Evolutionary conservation across 805 yeast species (phyloP).

Genomic region (Myxozyma vanderwaltii): DNA sequence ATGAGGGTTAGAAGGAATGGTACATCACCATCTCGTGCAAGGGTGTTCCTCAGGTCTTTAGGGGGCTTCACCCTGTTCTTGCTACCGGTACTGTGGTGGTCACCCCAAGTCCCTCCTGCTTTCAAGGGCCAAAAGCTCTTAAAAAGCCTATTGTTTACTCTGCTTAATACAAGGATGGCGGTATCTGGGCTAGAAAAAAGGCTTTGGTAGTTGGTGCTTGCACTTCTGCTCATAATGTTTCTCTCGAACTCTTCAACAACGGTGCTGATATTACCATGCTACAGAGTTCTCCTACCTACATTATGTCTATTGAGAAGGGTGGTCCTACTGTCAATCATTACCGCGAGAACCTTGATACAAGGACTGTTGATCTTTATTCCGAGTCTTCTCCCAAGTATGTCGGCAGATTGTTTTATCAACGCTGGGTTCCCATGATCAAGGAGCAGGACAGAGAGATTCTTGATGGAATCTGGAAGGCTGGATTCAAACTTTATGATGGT

Average conservation of each 20-base stretch:
- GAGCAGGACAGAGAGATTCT: slow-evolving; percentile 42
- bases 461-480: slow-evolving; percentile 43
- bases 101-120: slow-evolving; percentile 47
- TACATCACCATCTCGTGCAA: slow-evolving; percentile 41
- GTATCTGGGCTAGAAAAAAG: slow-evolving; percentile 47
- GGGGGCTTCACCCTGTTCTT: slow-evolving; percentile 46
- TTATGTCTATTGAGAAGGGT: slow-evolving; percentile 46
- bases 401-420: slow-evolving; percentile 45
- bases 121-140: slow-evolving; percentile 47
- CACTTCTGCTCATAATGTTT: slow-evolving; percentile 52
- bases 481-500: slow-evolving; percentile 49
- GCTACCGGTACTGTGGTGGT: slow-evolving; percentile 53
- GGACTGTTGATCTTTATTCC: slow-evolving; percentile 47
- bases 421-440: slow-evolving; percentile 40
- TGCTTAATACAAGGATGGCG: slow-evolving; percentile 49
- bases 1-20: slow-evolving; percentile 43
- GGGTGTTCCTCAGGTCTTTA: slow-evolving; percentile 28
- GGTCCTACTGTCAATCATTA: slow-evolving; percentile 33
- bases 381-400: slow-evolving; percentile 46
- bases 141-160: slow-evolving; percentile 49
- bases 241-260: slow-evolving; percentile 51
- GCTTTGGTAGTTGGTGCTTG: slow-evolving; percentile 52
- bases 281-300: slow-evolving; percentile 52
- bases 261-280: slow-evolving; percentile 50
- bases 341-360: slow-evolving; percentile 44